Conservation (phyloP, 176 grass and related monocot genomes). For the Zea mays region Zm-B73-REFERENCE-NAM-5.0 NC_050100.1:214410501-214411000, state of each 20-base stretch:
- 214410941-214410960: neutral
- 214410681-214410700: conserved; percentile 90
- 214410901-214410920: neutral
- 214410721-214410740: conserved; percentile 90
- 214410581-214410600: conserved; percentile 1
- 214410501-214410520: neutral
- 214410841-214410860: conserved; percentile 7
- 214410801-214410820: conserved; percentile 14
- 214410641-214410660: conserved; percentile 95
- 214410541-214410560: neutral
- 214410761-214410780: conserved; percentile 99
- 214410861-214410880: neutral
- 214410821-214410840: conserved; percentile 11
- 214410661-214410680: conserved; percentile 72
- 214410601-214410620: conserved; percentile 92
- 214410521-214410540: conserved; percentile 9
- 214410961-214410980: no score
- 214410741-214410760: conserved; percentile 96
- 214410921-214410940: neutral
- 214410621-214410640: conserved; percentile 90
- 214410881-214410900: neutral
- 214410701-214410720: conserved; percentile 94
- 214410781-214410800: conserved; percentile 92
- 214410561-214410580: neutral
- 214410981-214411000: no score